phyloP scores from a whole-genome alignment of 2,329 filamentous ascomycete genomes.

The Aspergillus ruber region DNA sequence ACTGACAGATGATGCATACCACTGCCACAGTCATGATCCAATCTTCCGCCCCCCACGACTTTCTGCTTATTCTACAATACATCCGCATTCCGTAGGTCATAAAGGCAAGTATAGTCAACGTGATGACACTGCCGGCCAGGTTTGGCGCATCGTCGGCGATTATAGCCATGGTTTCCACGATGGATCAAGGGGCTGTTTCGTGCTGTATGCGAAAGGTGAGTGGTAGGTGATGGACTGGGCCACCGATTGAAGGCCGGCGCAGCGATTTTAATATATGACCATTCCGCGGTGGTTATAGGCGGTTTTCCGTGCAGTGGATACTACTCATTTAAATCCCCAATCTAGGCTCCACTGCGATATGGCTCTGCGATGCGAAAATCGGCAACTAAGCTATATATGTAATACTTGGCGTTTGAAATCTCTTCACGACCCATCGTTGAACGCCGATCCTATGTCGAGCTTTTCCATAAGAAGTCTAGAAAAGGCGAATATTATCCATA shows the following conservation, averaged over 20 bases:
- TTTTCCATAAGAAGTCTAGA: no score
- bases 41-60: constrained; percentile 16
- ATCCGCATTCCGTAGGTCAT: constrained; percentile 13
- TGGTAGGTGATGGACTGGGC: background rate
- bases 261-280: background rate
- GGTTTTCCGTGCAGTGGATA: background rate
- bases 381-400: no score
- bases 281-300: background rate
- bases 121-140: constrained; percentile 14
- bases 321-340: no score
- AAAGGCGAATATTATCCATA: no score
- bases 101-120: constrained; percentile 13
- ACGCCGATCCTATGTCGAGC: no score
- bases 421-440: no score
- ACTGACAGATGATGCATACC: constrained; percentile 5
- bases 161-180: constrained; percentile 11
- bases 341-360: no score
- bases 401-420: no score
- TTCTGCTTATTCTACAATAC: constrained; percentile 13
- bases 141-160: constrained; percentile 13
- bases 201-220: background rate
- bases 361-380: no score
- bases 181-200: no score
- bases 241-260: background rate
- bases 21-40: constrained; percentile 20